Percentiles rank a stretch among this genome's conserved stretches.
phyloP scores from a whole-genome alignment of 257 asterid genomes.

The Scutellaria galericulata region DNA sequence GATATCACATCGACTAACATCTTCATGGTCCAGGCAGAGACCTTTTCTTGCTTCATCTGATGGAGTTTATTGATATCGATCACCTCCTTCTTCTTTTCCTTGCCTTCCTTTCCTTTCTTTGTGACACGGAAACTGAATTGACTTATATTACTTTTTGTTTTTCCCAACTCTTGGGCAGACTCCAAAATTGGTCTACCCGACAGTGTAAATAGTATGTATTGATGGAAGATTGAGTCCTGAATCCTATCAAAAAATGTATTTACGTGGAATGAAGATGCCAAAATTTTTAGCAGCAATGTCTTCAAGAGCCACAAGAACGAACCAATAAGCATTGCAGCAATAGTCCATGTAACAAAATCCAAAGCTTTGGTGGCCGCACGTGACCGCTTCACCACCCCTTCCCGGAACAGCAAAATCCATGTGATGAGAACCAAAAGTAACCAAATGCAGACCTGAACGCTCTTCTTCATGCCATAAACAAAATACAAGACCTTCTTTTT shows the following conservation, averaged over 20 bases:
- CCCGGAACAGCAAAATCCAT: constrained; percentile 66
- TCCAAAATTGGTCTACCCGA: constrained; percentile 87
- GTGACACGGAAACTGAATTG: constrained; percentile 66
- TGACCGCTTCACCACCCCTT: constrained; percentile 51
- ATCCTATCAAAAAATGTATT: constrained; percentile 88
- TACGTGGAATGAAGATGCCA: constrained; percentile 90
- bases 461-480: constrained; percentile 75
- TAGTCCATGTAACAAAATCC: constrained; percentile 78
- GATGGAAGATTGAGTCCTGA: constrained; percentile 87
- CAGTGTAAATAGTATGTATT: constrained; percentile 70
- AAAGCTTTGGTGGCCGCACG: constrained; percentile 41
- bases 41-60: constrained; percentile 89
- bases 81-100: constrained; percentile 60
- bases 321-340: constrained; percentile 69
- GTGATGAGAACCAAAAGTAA: constrained; percentile 66
- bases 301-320: constrained; percentile 82
- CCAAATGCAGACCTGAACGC: constrained; percentile 76
- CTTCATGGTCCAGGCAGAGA: constrained; percentile 95
- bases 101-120: constrained; percentile 74
- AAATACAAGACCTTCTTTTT: constrained; percentile 83
- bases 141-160: constrained; percentile 55
- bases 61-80: constrained; percentile 81
- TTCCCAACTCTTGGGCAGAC: constrained; percentile 58
- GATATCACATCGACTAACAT: constrained; percentile 85
- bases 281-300: constrained; percentile 74